Base-by-base conservation (phyloP, 768 basidiomycete species). In the Pisolithus orientalis region DNA sequence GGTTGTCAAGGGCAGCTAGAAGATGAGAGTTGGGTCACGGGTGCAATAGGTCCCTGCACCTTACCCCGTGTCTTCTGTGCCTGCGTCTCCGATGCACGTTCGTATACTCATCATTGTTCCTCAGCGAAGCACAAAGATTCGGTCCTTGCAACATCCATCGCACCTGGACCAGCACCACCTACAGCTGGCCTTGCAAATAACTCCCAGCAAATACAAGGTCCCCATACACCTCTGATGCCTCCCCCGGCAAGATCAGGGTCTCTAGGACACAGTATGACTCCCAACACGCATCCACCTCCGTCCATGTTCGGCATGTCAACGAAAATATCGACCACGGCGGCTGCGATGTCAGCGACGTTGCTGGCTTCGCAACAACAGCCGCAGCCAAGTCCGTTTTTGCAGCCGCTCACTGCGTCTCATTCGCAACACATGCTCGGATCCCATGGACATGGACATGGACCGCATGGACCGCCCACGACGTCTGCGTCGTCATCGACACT, bases 241-340 rank as follows among this genome's bases (percentile, higher is more conserved):
- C 46, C 67, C 63, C 5, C 65, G 6, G 34, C 61, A 10, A 27
- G 14, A 13, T 53, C 47, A 16, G 51, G 58, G 3, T 57, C 43
- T 9, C 51, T 65, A 1, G 2, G 27, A 2, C 59, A 66, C 37
- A 68, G 65, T 28, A 66, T 68, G 66, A 67, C 65, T 1, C 65
- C 65, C 16, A 68, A 57, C 17, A 67, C 67, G 0, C 65, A 67
- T 44, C 65, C 65, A 29, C 61, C 71, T 1, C 65, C 59, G 16
- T 60, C 61, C 31, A 58, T 67, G 42, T 59, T 65, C 24, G 57
- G 58, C 29, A 7, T 44, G 14, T 29, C 44, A 1, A 13, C 8
- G 13, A 42, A 42, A 17, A 53, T 59, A n/a, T 54, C 58, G 8
- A 29, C 55, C 10, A 58, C 57, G n/a, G 31, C 52, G 11, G 45